Conservation (phyloP, 768 basidiomycete species). For the Pleurotus sapidus region DNA sequence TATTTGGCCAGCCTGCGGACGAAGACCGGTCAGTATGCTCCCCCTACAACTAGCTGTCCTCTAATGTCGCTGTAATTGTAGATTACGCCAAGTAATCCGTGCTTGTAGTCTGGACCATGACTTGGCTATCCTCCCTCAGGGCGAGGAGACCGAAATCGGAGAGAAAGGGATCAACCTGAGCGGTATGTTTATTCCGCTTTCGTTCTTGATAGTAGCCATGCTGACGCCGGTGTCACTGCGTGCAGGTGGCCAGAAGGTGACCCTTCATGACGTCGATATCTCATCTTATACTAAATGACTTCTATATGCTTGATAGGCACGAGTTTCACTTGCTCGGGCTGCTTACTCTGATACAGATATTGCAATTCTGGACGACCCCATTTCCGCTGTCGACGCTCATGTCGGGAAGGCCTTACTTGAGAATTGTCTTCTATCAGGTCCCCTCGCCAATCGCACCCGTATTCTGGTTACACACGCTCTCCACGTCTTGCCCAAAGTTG, state of each 20-base stretch:
- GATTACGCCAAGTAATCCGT: slow-evolving; percentile 52
- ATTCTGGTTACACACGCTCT: slow-evolving; percentile 61
- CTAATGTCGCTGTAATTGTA: slow-evolving; percentile 14
- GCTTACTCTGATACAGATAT: slow-evolving; percentile 73
- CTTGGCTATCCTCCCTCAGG: slow-evolving; percentile 65
- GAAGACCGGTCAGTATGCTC: slow-evolving; percentile 38
- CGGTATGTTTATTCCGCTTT: slow-evolving; percentile 29
- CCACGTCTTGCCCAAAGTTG: slow-evolving; percentile 52
- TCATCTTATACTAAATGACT: no score
- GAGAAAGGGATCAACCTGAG: slow-evolving; percentile 74
- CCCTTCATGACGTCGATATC: no score
- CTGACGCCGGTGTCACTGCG: not conserved
- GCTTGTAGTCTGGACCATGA: slow-evolving; percentile 73
- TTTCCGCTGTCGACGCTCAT: slow-evolving; percentile 76
- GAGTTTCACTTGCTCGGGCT: slow-evolving; percentile 71
- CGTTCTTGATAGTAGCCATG: not conserved
- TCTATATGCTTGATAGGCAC: slow-evolving; percentile 37
- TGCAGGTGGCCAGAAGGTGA: no score
- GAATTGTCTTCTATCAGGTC: slow-evolving; percentile 52
- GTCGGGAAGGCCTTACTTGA: slow-evolving; percentile 67
- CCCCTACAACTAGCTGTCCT: not conserved
- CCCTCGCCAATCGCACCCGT: slow-evolving; percentile 50
- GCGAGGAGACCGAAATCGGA: slow-evolving; percentile 69
- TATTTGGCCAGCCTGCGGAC: slow-evolving; percentile 67
- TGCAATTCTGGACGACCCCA: slow-evolving; percentile 78